Percentiles rank a stretch among this genome's conserved stretches.
Evolutionary conservation across 495 filamentous ascomycete genomes (phyloP).

Genomic region (Talaromyces liani): DNA sequence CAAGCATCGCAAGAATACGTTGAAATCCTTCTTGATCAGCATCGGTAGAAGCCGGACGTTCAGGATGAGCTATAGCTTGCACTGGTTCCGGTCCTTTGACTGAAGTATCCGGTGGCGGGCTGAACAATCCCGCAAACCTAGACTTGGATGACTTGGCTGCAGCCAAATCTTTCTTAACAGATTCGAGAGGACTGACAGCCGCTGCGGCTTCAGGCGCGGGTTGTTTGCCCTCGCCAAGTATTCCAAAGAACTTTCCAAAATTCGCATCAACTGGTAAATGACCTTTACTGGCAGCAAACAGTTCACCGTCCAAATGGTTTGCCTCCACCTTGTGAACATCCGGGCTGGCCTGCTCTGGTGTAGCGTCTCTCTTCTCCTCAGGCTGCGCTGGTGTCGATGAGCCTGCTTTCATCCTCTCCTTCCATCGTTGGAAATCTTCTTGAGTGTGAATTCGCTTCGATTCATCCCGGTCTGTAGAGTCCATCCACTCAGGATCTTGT

Average conservation of each 20-base stretch:
- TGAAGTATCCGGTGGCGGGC: slow-evolving; percentile 50
- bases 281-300: slow-evolving; percentile 26
- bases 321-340: slow-evolving; percentile 23
- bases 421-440: slow-evolving; percentile 94
- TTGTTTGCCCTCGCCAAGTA: slow-evolving; percentile 47
- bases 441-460: slow-evolving; percentile 62
- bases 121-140: slow-evolving; percentile 78
- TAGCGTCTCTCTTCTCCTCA: slow-evolving; percentile 41
- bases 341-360: slow-evolving; percentile 20
- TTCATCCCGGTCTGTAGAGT: slow-evolving; percentile 65
- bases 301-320: slow-evolving; percentile 29
- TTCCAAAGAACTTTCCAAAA: slow-evolving; percentile 75
- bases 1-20: slow-evolving; percentile 77
- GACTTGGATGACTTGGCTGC: slow-evolving; percentile 43
- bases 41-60: slow-evolving; percentile 40
- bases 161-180: slow-evolving; percentile 20
- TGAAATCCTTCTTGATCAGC: slow-evolving; percentile 90
- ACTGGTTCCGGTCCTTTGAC: slow-evolving; percentile 46
- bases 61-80: slow-evolving; percentile 17
- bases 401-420: slow-evolving; percentile 78
- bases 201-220: slow-evolving; percentile 18
- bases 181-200: slow-evolving; percentile 20
- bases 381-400: slow-evolving; percentile 24
- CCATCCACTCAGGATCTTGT: slow-evolving; percentile 81
- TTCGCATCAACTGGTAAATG: slow-evolving; percentile 50